A percentile compares a stretch with the other conserved stretches of the same genome.
Evolutionary conservation across 2,329 filamentous ascomycete genomes (phyloP).

Genomic region (Penicillium concentricum): DNA sequence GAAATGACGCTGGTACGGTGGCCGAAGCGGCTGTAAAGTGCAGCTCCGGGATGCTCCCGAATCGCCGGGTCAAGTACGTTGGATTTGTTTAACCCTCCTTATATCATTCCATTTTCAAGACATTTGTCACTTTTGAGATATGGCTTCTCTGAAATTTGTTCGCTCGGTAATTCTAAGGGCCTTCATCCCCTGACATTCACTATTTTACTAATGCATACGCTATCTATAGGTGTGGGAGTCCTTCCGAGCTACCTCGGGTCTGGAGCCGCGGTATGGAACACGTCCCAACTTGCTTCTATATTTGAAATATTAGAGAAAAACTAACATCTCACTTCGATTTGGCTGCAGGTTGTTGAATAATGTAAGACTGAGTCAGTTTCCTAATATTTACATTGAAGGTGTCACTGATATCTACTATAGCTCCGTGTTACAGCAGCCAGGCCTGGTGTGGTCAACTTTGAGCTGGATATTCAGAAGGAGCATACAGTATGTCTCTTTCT

Average conservation of each 20-base stretch:
- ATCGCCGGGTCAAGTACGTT: conserved; percentile 7
- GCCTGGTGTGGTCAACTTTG: conserved; percentile 64
- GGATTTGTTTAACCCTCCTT: not conserved
- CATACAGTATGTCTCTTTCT: conserved; percentile 55
- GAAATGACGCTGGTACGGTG: conserved; percentile 24
- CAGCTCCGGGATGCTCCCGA: conserved; percentile 23
- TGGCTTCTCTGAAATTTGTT: conserved; percentile 62
- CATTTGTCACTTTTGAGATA: conserved; percentile 23
- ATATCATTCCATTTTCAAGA: not conserved
- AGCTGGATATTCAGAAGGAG: conserved; percentile 63
- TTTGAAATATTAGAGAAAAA: not conserved
- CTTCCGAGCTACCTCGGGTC: conserved; percentile 79
- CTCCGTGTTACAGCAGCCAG: conserved; percentile 60
- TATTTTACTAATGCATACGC: conserved; percentile 17
- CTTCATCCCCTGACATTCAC: not conserved
- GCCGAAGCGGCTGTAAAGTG: conserved; percentile 29
- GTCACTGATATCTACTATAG: conserved; percentile 36
- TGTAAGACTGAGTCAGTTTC: conserved; percentile 30
- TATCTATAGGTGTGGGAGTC: conserved; percentile 71
- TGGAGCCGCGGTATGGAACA: conserved; percentile 74
- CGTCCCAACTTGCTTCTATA: not conserved
- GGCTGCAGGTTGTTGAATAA: conserved; percentile 36
- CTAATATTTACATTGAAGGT: not conserved
- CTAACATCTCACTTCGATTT: conserved; percentile 1
- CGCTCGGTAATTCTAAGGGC: conserved; percentile 53